Evolutionary conservation across 225 moss, liverwort and hornwort genomes (phyloP), one percentile per base, ranked within the genome.

Genomic region (Bryum argenteum): DNA sequence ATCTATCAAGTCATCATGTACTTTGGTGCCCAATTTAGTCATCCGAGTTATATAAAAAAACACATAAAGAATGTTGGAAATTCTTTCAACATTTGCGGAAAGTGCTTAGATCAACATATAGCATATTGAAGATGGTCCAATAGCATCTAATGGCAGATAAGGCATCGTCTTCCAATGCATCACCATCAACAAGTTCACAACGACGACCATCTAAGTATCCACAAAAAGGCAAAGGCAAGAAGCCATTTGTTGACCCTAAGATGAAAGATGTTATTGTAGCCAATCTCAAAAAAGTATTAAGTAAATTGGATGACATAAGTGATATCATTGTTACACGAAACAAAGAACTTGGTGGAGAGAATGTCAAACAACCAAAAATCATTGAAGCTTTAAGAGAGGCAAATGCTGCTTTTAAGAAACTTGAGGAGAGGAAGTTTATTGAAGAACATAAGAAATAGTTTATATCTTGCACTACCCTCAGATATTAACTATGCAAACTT

Each of bases 271-370:
- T 80, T 0, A 77, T 86, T 1, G 82, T 75, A 0, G 0, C 11
- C 1, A 82, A 86, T 11, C 26, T 82, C 19, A 82, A 74, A 52
- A 55, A 71, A 61, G 80, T 86, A 0, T 28, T 86, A 9, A 17
- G 51, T 0, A 86, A 82, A 21, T 15, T 86, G 0, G 24, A 44
- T 0, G 82, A 77, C 6, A 65, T 86, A 10, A 71, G 52, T 0
- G 19, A 78, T 0, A 21, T 75, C 16, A 80, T 82, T 9, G 42
- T 61, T 0, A 38, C 77, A 2, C 62, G 53, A 10, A 69, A 72
- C 0, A 45, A 71, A 0, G 77, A 80, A n/a, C 8, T 74, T 0
- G 40, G 1, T 8, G 77, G 77, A 1, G 69, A 69, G 0, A 61
- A 63, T 10, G 71, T 44, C 1, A 53, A 73, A 3, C 67, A 70